Evolutionary conservation across 1,139 yeast species (phyloP), one percentile per base, ranked within the genome.

Genomic region (Zygoascus sp.): DNA sequence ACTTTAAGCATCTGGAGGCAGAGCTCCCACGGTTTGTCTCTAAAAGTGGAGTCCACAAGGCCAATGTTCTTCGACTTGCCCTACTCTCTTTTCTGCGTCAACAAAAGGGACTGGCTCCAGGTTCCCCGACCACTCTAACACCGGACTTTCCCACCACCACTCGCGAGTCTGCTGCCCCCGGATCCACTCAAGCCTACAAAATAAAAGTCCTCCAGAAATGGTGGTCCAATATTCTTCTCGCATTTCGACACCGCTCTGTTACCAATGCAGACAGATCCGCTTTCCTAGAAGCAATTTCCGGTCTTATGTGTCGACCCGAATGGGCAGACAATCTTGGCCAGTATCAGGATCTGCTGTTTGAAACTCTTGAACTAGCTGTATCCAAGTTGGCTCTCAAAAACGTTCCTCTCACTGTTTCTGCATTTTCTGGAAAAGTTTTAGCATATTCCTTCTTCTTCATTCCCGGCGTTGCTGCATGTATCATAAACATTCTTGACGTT

Each of bases 381-480:
- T 66, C 68, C 41, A 74, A 77, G 55, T 69, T 82, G 13, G 69
- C 27, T 15, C 58, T 77, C 43, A 83, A 83, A 60, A 72, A 72
- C 7, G 67, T 82, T 6, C 74, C 90, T 0, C 64, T 81, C 8
- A 71, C 84, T 3, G 64, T 80, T 15, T 75, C 81, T 21, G 94
- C 94, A 2, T 85, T 86, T 59, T 72, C 82, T n/a, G 95, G 95
- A 9, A 86, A 87, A 59, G 76, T 83, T 0, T 77, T 87, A 62
- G 90, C 94, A 1, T 77, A 79, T 58, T 68, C 81, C 11, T 86
- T 75, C 56, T 77, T 80, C 59, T 69, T 75, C 53, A 61, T 84
- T 1, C 82, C 83, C 0, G 72, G 76, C n/a, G 79, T 83, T 5
- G 78, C 85, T 13, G 72, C 70, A 39, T 82, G 85, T 1, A 64